A percentile compares a stretch with the other conserved stretches of the same genome.
Evolutionary conservation across 1,284 basidiomycete genomes (phyloP).

Genomic region (Ustilago shanxiensis): DNA sequence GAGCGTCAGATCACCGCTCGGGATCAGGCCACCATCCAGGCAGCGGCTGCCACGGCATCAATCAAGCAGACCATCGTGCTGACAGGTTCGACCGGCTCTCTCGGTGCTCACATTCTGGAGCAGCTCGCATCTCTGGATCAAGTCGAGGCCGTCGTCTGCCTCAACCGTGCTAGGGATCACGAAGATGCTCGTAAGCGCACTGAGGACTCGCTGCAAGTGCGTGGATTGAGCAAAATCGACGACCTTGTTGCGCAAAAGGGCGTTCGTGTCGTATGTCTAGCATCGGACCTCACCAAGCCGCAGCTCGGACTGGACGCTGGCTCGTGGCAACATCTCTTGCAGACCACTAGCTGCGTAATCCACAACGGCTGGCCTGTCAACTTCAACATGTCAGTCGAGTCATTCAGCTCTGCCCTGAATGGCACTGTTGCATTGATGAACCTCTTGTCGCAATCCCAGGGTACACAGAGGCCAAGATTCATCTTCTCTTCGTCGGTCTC

Average conservation of each 20-base stretch:
- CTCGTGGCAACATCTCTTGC: constrained; percentile 12
- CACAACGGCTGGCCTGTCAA: constrained; percentile 54
- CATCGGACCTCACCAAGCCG: constrained; percentile 21
- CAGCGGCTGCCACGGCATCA: background rate
- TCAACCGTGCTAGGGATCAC: constrained; percentile 25
- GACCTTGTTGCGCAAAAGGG: background rate
- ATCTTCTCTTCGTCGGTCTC: constrained; percentile 76
- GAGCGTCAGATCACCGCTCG: constrained; percentile 5
- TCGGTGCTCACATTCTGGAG: constrained; percentile 43
- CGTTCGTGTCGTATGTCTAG: constrained; percentile 12
- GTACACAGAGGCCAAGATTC: constrained; percentile 71
- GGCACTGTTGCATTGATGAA: constrained; percentile 75
- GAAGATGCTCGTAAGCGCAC: constrained; percentile 22
- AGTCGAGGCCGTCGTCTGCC: constrained; percentile 21
- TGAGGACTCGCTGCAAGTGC: constrained; percentile 18
- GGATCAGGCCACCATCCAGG: background rate
- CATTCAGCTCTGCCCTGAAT: constrained; percentile 64
- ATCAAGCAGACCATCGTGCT: constrained; percentile 28
- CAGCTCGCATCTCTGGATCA: constrained; percentile 14
- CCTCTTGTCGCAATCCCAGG: constrained; percentile 72
- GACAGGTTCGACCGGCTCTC: constrained; percentile 51
- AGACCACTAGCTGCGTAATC: constrained; percentile 23
- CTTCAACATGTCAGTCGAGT: constrained; percentile 46
- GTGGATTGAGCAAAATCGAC: constrained; percentile 10
- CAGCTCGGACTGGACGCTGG: constrained; percentile 13